Base-by-base conservation (phyloP, 495 filamentous ascomycete genomes). In the Neurospora sp. region DNA sequence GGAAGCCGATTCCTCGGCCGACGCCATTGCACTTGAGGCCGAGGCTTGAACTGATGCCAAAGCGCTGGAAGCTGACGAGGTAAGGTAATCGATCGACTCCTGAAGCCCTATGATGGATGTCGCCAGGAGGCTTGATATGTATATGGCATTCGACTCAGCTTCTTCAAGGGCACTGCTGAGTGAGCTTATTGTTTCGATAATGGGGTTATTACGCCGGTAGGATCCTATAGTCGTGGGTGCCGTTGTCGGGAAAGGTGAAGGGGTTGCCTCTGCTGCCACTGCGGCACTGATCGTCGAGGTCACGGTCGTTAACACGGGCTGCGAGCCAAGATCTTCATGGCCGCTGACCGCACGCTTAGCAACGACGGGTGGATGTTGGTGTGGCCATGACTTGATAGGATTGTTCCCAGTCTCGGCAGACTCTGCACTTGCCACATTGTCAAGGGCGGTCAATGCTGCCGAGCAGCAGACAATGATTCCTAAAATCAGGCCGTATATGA, bases 111-210 rank as follows among this genome's bases (percentile, higher is more conserved):
- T 48, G 27, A 77, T 44, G 20, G 77, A 78, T 44, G 54, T 42
- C 3, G 48, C 54, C 18, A 79, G 18, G 20, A 75, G 69, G 41
- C 44, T 69, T 2, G 76, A 76, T 20, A 77, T 42, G 27, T 70
- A 74, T 1, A 69, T 6, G 0, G 73, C 73, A 3, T 70, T 71
- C 38, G 74, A 54, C 9, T 11, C 72, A 1, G 72, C 73, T 18
- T 74, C 74, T 18, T 73, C 59, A 4, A 80, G 73, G 18, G 73
- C 75, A 39, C 66, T 71, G 71, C 73, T 76, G 41, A 79, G 72
- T 18, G 75, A 76, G n/a, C 54, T 72, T 59, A 75, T 75, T 5
- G 71, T 75, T 37, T 39, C 71, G 5, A 73, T 37, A 16, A 73
- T 37, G 42, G 73, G 35, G 48, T 27, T 77, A 31, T 38, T 31